Evolutionary conservation across 2,329 filamentous ascomycete genomes (phyloP), one percentile per base, ranked within the genome.

Genomic region (Penicillium sp.): DNA sequence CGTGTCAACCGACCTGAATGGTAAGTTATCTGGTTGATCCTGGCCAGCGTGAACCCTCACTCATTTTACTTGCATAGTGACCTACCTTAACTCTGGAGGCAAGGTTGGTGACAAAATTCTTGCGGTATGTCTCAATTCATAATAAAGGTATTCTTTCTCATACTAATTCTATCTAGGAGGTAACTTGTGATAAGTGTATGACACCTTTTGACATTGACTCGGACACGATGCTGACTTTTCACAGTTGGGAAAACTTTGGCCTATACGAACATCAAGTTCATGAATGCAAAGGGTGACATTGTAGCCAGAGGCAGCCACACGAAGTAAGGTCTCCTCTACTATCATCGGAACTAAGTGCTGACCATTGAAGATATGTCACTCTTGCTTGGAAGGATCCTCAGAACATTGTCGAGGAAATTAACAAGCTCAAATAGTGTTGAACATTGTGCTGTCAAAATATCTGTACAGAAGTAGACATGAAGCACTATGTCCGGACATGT

Each of bases 281-380:
- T 72, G 53, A 86, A 87, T 59, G 71, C 65, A 15, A 80, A 82
- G 51, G 76, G 83, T 44, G 79, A 86, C 46, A 54, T 86, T 8
- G 80, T 87, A 49, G 85, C 85, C 2, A 74, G 85, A 53, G 85
- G 85, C 3, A 87, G 85, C 61, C 85, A 88, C 69, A 87, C 85
- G 2, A 88, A 88, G 76, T 84, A 66, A 64, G 74, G n/a, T 7
- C 5, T 2, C 21, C 4, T 6, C 13, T 28, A 6, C 12, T 28
- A n/a, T 2, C 2, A n/a, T 42, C 3, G 6, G n/a, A 10, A 15
- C 23, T 23, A 48, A 33, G 15, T 34, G 24, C 50, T 57, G 21
- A 58, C 44, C 1, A 4, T 18, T 42, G 12, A 39, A 81, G 79
- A 59, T 85, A 82, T 59, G 75, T 86, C 16, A 78, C 81, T 4